Evolutionary conservation across 768 basidiomycete species (phyloP).

Genomic region (Zangia roseola): DNA sequence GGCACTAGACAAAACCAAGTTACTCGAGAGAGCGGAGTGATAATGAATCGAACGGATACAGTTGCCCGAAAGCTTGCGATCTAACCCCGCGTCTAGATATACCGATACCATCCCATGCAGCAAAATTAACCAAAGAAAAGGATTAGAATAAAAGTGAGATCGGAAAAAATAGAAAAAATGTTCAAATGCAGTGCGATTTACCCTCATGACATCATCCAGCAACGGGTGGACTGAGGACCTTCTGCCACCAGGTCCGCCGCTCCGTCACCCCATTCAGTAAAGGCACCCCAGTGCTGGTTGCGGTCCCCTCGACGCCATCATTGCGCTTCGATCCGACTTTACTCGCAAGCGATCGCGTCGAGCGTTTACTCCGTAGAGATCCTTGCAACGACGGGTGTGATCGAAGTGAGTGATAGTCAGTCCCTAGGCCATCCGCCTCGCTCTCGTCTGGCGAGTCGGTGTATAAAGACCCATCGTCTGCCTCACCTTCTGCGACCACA

Average conservation of each 20-base stretch:
- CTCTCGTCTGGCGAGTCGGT: slow-evolving; percentile 18
- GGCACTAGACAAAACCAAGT: too few species aligned
- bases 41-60: slow-evolving; percentile 1
- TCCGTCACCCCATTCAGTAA: slow-evolving; percentile 8
- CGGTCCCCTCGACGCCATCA: not conserved
- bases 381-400: slow-evolving; percentile 24
- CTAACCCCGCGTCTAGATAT: not conserved
- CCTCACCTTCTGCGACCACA: not conserved
- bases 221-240: slow-evolving; percentile 24
- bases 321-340: slow-evolving; percentile 5
- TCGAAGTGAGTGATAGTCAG: slow-evolving; percentile 30
- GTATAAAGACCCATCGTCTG: slow-evolving; percentile 23
- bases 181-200: too few species aligned
- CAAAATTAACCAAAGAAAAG: slow-evolving; percentile 1
- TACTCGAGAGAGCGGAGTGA: not conserved
- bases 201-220: slow-evolving; percentile 3
- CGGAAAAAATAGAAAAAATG: not conserved
- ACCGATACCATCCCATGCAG: not conserved
- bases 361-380: slow-evolving; percentile 23
- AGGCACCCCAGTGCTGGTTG: not conserved
- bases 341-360: slow-evolving; percentile 17
- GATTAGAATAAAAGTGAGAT: not conserved
- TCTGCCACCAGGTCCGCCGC: slow-evolving; percentile 32
- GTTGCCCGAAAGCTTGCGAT: not conserved
- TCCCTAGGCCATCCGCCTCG: slow-evolving; percentile 12